Evolutionary conservation across 2,329 filamentous ascomycete species (phyloP), one percentile per base, ranked within the genome.

Genomic region (Ophiostoma sp.): DNA sequence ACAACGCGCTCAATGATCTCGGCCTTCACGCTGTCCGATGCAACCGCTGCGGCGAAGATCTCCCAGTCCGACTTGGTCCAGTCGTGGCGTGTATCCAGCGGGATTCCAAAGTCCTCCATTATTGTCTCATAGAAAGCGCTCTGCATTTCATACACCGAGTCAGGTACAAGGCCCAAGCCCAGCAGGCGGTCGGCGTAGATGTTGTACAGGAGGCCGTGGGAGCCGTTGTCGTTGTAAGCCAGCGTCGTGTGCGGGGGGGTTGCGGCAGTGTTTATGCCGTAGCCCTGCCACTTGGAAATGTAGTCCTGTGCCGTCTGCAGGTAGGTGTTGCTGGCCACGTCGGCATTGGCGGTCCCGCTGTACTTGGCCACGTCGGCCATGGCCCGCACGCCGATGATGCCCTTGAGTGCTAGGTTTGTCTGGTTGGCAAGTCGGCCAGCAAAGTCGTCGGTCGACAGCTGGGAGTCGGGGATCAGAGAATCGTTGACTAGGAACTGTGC

Each of bases 11-110:
- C 80, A 66, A 94, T 81, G 73, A 96, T 90, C 75, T 87, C 82
- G 11, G 82, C 78, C 67, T 87, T 83, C 1, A 89, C 89, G 42
- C 81, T 77, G 67, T 81, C 77, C 58, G 82, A 83, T 0, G 90
- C 85, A 11, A 93, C 88, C 9, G 92, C 89, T n/a, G 92, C 92
- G 5, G 87, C 86, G 79, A 93, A 93, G 76, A 95, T 87, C 75
- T 93, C 87, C 92, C 92, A 96, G 79, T 96, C 92, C 0, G 86
- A 87, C 79, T 96, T 96, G 71, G 91, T 90, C 79, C 92, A 94
- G 0, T 88, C 80, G 78, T 95, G 91, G 65, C 92, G 87, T 63
- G 86, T 89, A 79, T 96, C 92, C 9, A 96, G 86, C 0, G 92
- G 89, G 0, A 96, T 83, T n/a, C 91, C 92, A 77, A 91, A 95